phyloP scores from a whole-genome alignment of 75 land plant species.

The Pseudotsuga menziesii region DNA sequence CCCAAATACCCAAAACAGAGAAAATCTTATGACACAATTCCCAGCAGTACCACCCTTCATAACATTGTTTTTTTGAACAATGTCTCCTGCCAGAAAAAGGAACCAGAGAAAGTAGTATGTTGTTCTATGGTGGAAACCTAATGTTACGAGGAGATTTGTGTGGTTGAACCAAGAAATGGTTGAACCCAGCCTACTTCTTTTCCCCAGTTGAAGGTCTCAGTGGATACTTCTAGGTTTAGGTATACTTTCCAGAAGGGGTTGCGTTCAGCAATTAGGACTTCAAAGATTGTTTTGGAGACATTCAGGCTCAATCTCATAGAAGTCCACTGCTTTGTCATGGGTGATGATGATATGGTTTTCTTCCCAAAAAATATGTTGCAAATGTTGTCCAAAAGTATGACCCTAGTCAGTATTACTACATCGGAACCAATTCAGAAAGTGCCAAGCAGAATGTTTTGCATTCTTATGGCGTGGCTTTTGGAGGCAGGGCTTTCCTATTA shows the following conservation, averaged over 20 bases:
- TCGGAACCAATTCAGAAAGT: too few species aligned
- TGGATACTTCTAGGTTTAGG: conserved; percentile 42
- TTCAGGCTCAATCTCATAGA: conserved; percentile 32
- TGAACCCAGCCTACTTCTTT: background rate
- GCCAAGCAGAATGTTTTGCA: too few species aligned
- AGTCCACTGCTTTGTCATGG: conserved; percentile 62
- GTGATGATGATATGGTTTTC: conserved; percentile 42
- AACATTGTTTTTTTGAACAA: conserved; percentile 11
- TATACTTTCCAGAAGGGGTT: conserved; percentile 37
- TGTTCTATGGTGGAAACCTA: conserved; percentile 39
- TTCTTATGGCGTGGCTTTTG: too few species aligned
- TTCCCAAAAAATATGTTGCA: too few species aligned
- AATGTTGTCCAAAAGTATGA: too few species aligned
- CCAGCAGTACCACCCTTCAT: conserved; percentile 1
- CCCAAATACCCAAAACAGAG: background rate
- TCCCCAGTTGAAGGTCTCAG: conserved; percentile 43
- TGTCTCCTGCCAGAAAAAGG: conserved; percentile 25
- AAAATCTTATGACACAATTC: background rate
- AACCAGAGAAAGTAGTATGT: conserved; percentile 23
- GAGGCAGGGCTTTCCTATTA: too few species aligned
- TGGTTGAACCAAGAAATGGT: conserved; percentile 23
- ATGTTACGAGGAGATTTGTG: conserved; percentile 32
- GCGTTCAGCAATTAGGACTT: conserved; percentile 52
- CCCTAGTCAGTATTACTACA: too few species aligned
- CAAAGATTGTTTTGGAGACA: conserved; percentile 67